A percentile compares a stretch with the other conserved stretches of the same genome.
phyloP scores from a whole-genome alignment of 805 yeast genomes.

The Torulaspora delbrueckii region DNA sequence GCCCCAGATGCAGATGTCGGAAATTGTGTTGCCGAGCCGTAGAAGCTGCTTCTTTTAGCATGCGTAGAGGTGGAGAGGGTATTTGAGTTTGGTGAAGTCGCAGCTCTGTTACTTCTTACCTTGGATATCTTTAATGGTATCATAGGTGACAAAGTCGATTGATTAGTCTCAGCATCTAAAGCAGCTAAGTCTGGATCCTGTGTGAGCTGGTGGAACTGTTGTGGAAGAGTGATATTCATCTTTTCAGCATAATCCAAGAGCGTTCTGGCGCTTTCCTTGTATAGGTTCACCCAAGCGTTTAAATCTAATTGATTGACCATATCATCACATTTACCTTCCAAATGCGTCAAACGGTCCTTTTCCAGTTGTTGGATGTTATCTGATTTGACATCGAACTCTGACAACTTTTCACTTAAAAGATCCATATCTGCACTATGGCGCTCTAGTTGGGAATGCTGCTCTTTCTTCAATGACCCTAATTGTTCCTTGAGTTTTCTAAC shows the following conservation, averaged over 20 bases:
- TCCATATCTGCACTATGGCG: slow-evolving; percentile 6
- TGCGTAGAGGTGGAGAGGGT: slow-evolving; percentile 8
- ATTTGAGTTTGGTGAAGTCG: slow-evolving; percentile 6
- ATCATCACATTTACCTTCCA: slow-evolving; percentile 11
- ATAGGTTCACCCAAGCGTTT: slow-evolving; percentile 20
- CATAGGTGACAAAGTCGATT: neutral
- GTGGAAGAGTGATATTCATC: slow-evolving; percentile 12
- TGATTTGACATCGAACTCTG: slow-evolving; percentile 12
- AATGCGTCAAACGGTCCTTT: slow-evolving; percentile 8
- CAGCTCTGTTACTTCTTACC: slow-evolving; percentile 6
- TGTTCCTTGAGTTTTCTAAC: slow-evolving; percentile 12
- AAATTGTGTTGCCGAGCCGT: slow-evolving; percentile 20
- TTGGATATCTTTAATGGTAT: slow-evolving; percentile 12
- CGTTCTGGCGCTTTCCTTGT: slow-evolving; percentile 16
- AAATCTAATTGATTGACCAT: slow-evolving; percentile 13
- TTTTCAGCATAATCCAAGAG: slow-evolving; percentile 18
- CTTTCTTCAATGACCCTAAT: slow-evolving; percentile 7
- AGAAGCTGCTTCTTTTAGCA: slow-evolving; percentile 26
- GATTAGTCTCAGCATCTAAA: slow-evolving; percentile 1
- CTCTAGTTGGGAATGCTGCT: slow-evolving; percentile 6
- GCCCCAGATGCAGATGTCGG: slow-evolving; percentile 16
- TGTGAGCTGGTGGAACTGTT: slow-evolving; percentile 2
- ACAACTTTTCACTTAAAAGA: slow-evolving; percentile 4
- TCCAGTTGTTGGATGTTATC: slow-evolving; percentile 10
- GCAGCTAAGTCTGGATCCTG: slow-evolving; percentile 9